Evolutionary conservation across 345 rosid genomes (phyloP).

Genomic region (Sisymbrium altissimum): DNA sequence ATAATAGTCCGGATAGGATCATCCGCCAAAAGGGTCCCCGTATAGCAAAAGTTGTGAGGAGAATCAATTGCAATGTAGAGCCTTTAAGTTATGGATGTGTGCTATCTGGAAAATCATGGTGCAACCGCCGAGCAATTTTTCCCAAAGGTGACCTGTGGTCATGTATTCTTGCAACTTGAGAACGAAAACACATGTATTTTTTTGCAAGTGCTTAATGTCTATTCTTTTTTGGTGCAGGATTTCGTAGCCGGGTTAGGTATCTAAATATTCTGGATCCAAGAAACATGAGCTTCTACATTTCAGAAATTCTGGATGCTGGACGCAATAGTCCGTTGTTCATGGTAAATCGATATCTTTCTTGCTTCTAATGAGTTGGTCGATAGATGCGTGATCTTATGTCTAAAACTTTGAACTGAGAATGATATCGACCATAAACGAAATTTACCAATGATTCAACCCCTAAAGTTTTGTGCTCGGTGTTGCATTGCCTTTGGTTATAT

Average conservation of each 20-base stretch:
- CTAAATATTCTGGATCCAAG: conserved; percentile 77
- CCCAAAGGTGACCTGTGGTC: conserved; percentile 64
- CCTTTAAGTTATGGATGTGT: conserved; percentile 73
- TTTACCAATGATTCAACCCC: not conserved
- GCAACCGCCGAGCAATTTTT: conserved; percentile 77
- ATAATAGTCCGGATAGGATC: conserved; percentile 61
- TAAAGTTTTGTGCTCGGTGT: not conserved
- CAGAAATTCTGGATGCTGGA: conserved; percentile 88
- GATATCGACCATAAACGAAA: not conserved
- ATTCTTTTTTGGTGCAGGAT: conserved; percentile 62
- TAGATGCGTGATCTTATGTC: conserved; percentile 5
- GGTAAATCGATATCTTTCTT: conserved; percentile 41
- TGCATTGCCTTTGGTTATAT: not conserved
- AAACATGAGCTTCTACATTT: conserved; percentile 67
- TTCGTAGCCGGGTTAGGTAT: conserved; percentile 84
- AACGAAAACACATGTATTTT: conserved; percentile 2
- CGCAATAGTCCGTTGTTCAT: conserved; percentile 68
- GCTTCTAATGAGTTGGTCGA: not conserved
- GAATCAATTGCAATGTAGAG: conserved; percentile 93
- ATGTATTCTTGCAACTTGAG: not conserved
- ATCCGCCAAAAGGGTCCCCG: conserved; percentile 97
- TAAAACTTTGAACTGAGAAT: not conserved
- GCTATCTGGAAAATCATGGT: conserved; percentile 81
- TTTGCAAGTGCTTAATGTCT: not conserved
- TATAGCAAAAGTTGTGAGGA: conserved; percentile 94